Conservation (phyloP, 805 yeast genomes). For the Starmerella vaccinii region DNA sequence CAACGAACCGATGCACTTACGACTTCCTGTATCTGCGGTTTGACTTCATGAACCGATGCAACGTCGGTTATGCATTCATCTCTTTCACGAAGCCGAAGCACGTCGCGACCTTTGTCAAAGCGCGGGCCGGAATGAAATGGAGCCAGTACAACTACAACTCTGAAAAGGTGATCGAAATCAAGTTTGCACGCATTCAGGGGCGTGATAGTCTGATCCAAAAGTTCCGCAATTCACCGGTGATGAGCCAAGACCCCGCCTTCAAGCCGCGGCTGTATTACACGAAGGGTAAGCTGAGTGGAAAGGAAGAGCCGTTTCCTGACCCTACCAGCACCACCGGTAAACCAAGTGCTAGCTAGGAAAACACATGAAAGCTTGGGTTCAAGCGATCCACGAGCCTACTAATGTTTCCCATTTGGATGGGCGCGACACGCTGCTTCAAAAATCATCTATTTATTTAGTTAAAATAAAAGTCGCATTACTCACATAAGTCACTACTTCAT, state of each 20-base stretch:
- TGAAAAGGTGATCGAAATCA: constrained; percentile 42
- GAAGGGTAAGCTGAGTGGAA: constrained; percentile 37
- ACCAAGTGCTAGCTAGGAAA: neutral
- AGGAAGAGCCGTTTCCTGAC: constrained; percentile 33
- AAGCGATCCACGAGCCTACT: too few relatives aligned
- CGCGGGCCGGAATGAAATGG: constrained; percentile 42
- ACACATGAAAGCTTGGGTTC: too few relatives aligned
- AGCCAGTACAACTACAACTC: constrained; percentile 35
- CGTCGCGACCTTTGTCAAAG: constrained; percentile 38
- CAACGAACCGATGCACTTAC: constrained; percentile 34
- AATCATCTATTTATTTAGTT: neutral
- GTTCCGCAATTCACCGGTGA: constrained; percentile 42
- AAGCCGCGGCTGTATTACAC: constrained; percentile 42
- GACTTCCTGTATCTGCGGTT: constrained; percentile 40
- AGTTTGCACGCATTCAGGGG: constrained; percentile 47
- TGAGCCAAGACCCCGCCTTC: constrained; percentile 40
- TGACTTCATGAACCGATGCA: constrained; percentile 44
- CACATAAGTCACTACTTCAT: too few relatives aligned
- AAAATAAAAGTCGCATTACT: neutral
- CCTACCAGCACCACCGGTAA: neutral
- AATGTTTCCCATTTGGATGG: neutral
- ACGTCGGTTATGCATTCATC: constrained; percentile 48
- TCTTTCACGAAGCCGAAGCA: constrained; percentile 39
- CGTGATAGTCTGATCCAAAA: constrained; percentile 37
- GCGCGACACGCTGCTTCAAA: neutral